Evolutionary conservation across 2,329 filamentous ascomycete genomes (phyloP).

Genomic region (Ramichloridium luteum): DNA sequence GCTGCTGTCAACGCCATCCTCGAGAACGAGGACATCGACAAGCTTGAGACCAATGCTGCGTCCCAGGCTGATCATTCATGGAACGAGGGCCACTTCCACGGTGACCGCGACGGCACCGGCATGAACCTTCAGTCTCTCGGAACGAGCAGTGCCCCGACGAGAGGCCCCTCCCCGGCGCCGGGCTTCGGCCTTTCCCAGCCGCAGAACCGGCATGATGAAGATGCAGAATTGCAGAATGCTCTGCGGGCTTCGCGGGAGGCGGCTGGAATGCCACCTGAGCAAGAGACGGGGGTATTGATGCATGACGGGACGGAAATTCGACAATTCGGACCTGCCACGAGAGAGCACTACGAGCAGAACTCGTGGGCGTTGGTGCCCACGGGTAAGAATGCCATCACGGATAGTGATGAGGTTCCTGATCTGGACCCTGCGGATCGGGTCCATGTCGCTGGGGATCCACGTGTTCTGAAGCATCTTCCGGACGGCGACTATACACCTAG

Average conservation of each 20-base stretch:
- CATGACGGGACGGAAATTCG: constrained; percentile 23
- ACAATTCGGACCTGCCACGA: constrained; percentile 44
- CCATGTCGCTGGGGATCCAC: constrained; percentile 37
- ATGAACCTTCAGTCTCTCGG: constrained; percentile 19
- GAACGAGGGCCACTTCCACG: constrained; percentile 18
- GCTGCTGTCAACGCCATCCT: constrained; percentile 21
- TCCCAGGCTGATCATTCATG: constrained; percentile 10
- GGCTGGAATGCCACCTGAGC: constrained; percentile 16
- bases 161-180: constrained; percentile 18
- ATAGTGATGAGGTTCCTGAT: neutral
- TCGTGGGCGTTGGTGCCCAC: constrained; percentile 40
- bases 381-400: neutral
- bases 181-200: constrained; percentile 15
- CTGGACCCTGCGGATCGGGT: constrained; percentile 21
- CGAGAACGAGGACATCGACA: constrained; percentile 21
- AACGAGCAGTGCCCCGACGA: constrained; percentile 21
- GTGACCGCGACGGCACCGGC: constrained; percentile 21
- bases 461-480: constrained; percentile 45
- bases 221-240: constrained; percentile 19
- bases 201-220: constrained; percentile 19
- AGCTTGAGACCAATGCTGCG: constrained; percentile 12
- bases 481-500: constrained; percentile 43
- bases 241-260: constrained; percentile 16
- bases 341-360: constrained; percentile 40
- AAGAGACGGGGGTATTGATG: constrained; percentile 44